Evolutionary conservation across 148 eudicot species (phyloP).

Genomic region (Amaranthus palmeri): DNA sequence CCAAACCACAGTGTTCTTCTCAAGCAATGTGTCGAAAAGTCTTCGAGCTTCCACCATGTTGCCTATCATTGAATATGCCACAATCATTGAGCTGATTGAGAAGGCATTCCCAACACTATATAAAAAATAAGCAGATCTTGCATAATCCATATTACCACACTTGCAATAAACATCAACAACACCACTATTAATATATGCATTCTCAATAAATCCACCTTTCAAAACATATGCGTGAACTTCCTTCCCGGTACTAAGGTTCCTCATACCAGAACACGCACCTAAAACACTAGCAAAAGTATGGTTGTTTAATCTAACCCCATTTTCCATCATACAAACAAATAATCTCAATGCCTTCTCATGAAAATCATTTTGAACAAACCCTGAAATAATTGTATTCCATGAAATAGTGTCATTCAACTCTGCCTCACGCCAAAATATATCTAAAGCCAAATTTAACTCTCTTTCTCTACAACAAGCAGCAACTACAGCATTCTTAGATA

Average conservation of each 20-base stretch:
- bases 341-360: constrained; percentile 49
- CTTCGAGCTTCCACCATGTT: constrained; percentile 66
- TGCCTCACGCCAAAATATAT: constrained; percentile 46
- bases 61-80: constrained; percentile 63
- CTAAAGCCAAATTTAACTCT: constrained; percentile 45
- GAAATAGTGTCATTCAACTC: constrained; percentile 68
- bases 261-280: constrained; percentile 59
- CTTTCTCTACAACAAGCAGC: constrained; percentile 85
- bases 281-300: constrained; percentile 72
- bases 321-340: constrained; percentile 46
- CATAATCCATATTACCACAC: constrained; percentile 64
- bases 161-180: constrained; percentile 77
- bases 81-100: constrained; percentile 65
- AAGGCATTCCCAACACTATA: constrained; percentile 44
- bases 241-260: constrained; percentile 57
- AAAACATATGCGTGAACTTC: constrained; percentile 75
- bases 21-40: constrained; percentile 60
- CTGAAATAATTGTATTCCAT: constrained; percentile 82
- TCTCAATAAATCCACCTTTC: constrained; percentile 38
- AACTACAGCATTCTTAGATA: constrained; percentile 67
- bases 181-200: constrained; percentile 60
- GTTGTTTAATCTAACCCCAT: constrained; percentile 48
- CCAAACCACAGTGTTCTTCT: constrained; percentile 62
- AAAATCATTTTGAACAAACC: constrained; percentile 57
- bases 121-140: constrained; percentile 41